Conservation (phyloP, 2,329 filamentous ascomycete species). For the Ustulina deusta region DNA sequence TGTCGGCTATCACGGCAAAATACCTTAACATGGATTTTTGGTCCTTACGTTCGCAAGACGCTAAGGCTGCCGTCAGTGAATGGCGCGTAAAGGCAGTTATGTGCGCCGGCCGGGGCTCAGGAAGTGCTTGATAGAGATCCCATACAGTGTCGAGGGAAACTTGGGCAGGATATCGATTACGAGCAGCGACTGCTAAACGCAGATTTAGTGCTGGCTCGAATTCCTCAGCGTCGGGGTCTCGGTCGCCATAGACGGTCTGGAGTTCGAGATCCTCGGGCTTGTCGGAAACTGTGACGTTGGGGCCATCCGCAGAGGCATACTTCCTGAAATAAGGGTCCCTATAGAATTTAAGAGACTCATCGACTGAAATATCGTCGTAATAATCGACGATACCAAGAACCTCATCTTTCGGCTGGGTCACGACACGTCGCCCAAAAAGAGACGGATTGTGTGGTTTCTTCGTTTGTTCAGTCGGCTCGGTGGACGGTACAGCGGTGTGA, state of each 20-base stretch:
- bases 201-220: slow-evolving; percentile 55
- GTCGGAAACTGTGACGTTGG: slow-evolving; percentile 63
- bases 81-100: slow-evolving; percentile 67
- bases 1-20: slow-evolving; percentile 84
- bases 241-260: slow-evolving; percentile 58
- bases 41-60: slow-evolving; percentile 68
- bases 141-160: slow-evolving; percentile 61
- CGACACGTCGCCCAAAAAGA: slow-evolving; percentile 1
- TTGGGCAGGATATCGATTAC: slow-evolving; percentile 57
- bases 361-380: slow-evolving; percentile 60
- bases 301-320: slow-evolving; percentile 64
- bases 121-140: slow-evolving; percentile 62
- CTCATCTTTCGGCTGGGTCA: slow-evolving; percentile 53
- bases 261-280: slow-evolving; percentile 61
- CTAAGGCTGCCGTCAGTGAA: slow-evolving; percentile 75
- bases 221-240: slow-evolving; percentile 53
- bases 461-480: slow-evolving; percentile 7
- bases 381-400: slow-evolving; percentile 66
- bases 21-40: slow-evolving; percentile 80
- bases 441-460: not conserved
- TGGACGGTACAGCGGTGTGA: slow-evolving; percentile 37
- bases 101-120: slow-evolving; percentile 64
- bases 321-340: slow-evolving; percentile 66
- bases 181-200: slow-evolving; percentile 55
- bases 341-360: slow-evolving; percentile 65